Evolutionary conservation across 169 alveolate genomes (phyloP).

Genomic region (Cryptosporidium viatorum): DNA sequence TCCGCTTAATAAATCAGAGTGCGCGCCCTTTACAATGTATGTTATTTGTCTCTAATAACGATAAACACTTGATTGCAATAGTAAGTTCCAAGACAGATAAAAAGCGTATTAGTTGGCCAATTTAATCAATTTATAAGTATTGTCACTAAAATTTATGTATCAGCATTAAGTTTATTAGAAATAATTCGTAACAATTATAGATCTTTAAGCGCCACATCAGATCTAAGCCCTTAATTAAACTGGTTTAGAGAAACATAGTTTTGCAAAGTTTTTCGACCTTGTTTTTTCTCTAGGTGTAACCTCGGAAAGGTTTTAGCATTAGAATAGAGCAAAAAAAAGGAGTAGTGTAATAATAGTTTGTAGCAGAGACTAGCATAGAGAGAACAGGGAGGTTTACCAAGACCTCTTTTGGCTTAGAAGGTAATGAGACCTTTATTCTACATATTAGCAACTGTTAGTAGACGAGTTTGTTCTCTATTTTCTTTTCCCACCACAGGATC

Average conservation of each 20-base stretch:
- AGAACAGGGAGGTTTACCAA: too few species aligned
- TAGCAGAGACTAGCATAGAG: too few species aligned
- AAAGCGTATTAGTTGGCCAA: not conserved
- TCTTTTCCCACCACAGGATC: not conserved
- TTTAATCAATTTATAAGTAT: too few species aligned
- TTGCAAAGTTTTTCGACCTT: not conserved
- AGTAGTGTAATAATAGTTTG: too few species aligned
- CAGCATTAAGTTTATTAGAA: not conserved
- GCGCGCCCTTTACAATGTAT: not conserved
- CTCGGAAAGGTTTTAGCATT: too few species aligned
- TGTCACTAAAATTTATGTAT: not conserved
- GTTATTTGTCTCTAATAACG: conserved; percentile 1
- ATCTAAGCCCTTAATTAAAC: not conserved
- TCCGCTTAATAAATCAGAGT: not conserved
- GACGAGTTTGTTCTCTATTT: not conserved
- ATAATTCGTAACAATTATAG: not conserved
- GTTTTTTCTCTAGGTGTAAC: too few species aligned
- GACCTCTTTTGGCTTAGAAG: not conserved
- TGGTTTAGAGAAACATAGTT: not conserved
- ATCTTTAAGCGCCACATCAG: not conserved
- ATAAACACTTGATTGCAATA: not conserved
- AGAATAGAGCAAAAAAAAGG: too few species aligned
- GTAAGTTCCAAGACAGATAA: not conserved
- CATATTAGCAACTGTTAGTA: not conserved
- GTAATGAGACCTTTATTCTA: too few species aligned